A percentile compares a stretch with the other conserved stretches of the same genome.
These are phyloP conservation scores for Penicillium sp. DNA, from an alignment of 2,329 filamentous ascomycete species.

Conservation along the genomic window DNA sequence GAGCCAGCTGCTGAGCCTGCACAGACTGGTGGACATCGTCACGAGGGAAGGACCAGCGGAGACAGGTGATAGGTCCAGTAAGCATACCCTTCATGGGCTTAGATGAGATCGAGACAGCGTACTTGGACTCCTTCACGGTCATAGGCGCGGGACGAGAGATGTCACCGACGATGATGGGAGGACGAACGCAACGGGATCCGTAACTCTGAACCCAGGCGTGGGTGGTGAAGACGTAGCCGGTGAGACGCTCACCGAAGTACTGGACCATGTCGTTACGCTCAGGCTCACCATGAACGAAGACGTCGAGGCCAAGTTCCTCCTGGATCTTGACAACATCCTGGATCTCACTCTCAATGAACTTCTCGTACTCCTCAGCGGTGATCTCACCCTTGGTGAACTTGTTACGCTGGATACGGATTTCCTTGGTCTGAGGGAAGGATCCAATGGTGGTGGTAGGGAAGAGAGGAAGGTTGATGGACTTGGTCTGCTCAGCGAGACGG, in stretches of 20 bases:
- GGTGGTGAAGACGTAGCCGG: constrained; percentile 98
- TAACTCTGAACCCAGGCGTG: constrained; percentile 99
- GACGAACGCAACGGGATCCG: constrained; percentile 96
- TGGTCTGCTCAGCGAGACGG: constrained; percentile 87
- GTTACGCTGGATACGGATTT: constrained; percentile 95
- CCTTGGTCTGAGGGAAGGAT: constrained; percentile 98
- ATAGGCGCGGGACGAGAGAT: constrained; percentile 96
- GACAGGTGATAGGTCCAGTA: constrained; percentile 97
- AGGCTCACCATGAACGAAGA: constrained; percentile 97
- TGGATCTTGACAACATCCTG: constrained; percentile 93
- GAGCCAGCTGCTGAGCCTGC: constrained; percentile 97
- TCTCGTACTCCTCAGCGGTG: constrained; percentile 88
- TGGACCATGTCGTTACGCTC: constrained; percentile 99
- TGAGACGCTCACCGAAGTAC: constrained; percentile 97
- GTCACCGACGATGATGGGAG: constrained; percentile 97
- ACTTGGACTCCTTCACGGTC: constrained; percentile 99
- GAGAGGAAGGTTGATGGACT: constrained; percentile 88
- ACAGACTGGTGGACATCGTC: constrained; percentile 99
- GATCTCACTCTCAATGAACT: constrained; percentile 99
- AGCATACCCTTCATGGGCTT: constrained; percentile 99
- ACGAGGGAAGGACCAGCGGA: constrained; percentile 99
- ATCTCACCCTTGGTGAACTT: constrained; percentile 99
- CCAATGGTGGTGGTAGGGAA: constrained; percentile 99
- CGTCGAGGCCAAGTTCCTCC: constrained; percentile 96
- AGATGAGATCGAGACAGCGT: constrained; percentile 91